These are phyloP conservation scores for Pyrrhoderma lamaoense DNA, from an alignment of 1,284 basidiomycete genomes.

Conservation along the genomic window DNA sequence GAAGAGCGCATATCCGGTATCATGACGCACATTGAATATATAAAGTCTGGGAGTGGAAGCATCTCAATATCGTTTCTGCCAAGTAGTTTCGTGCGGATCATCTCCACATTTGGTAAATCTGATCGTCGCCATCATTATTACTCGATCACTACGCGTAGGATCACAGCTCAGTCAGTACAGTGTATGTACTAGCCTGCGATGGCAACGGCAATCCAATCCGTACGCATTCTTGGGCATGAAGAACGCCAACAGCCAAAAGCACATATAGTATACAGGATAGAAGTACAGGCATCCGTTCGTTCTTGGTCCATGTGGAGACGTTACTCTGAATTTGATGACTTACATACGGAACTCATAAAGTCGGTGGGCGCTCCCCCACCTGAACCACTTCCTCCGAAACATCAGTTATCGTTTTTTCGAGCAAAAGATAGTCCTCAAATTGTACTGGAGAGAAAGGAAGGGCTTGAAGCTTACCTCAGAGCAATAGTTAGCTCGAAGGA, in stretches of 20 bases:
- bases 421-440: conserved; percentile 39
- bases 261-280: conserved; percentile 77
- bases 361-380: conserved; percentile 69
- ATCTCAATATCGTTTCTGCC: no score
- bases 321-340: conserved; percentile 88
- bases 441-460: conserved; percentile 66
- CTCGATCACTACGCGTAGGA: no score
- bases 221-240: conserved; percentile 61
- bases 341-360: conserved; percentile 76
- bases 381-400: conserved; percentile 73
- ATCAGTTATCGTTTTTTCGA: conserved; percentile 47
- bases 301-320: conserved; percentile 91
- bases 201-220: conserved; percentile 63
- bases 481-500: conserved; percentile 79
- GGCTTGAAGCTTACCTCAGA: conserved; percentile 81
- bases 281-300: conserved; percentile 74
- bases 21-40: no score
- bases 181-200: conserved; percentile 27
- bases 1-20: no score
- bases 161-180: no score
- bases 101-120: no score
- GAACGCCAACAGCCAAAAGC: conserved; percentile 58
- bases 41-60: no score
- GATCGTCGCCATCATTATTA: no score
- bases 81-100: no score